phyloP scores from a whole-genome alignment of 305 asterid genomes.

The Solanum chacoense region DNA sequence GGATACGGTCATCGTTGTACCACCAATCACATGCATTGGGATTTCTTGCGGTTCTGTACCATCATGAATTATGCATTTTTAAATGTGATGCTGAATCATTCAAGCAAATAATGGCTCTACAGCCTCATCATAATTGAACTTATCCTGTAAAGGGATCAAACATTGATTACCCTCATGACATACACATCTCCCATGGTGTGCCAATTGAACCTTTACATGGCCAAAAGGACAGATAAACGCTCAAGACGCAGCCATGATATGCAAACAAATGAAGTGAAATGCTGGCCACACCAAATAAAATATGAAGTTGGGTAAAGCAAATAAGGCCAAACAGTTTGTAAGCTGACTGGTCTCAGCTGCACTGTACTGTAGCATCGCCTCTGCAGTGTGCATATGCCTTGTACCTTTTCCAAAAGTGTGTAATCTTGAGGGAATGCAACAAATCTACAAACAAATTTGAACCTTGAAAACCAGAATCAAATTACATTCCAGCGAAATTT shows the following conservation, averaged over 20 bases:
- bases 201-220: neutral
- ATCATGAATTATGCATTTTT: neutral
- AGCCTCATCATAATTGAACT: neutral
- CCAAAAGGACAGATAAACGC: neutral
- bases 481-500: neutral
- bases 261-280: neutral
- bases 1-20: neutral
- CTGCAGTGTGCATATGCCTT: neutral
- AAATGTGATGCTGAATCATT: neutral
- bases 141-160: neutral
- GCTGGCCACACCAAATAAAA: neutral
- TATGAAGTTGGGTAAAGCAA: neutral
- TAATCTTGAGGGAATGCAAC: neutral
- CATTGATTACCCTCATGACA: neutral
- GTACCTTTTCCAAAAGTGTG: neutral
- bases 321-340: neutral
- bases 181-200: neutral
- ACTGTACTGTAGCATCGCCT: neutral
- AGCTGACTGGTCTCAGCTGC: neutral
- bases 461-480: neutral
- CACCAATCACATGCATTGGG: neutral
- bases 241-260: neutral
- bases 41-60: neutral
- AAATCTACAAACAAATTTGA: neutral
- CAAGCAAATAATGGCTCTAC: neutral